Base-by-base conservation (phyloP, 139 green algal species). In the Parachlorella kessleri region DNA sequence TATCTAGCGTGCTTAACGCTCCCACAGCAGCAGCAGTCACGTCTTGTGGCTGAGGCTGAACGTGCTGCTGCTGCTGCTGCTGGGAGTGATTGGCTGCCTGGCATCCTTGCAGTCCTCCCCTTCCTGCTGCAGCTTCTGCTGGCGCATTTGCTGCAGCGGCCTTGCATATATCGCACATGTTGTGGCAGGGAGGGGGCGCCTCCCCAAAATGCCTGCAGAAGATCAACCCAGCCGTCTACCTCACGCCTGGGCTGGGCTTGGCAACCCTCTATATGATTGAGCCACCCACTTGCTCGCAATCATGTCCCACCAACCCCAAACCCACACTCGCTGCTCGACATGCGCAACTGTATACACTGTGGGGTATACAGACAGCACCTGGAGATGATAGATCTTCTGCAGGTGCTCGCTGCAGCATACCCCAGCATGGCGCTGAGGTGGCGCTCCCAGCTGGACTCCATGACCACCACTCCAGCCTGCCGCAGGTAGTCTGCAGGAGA, bases 201-300 rank as follows among this genome's bases (percentile, higher is more conserved):
- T 94, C 91, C 1, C 65, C 86, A 85, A 94, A 94, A 79, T 94
- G 90, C n/a, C 80, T 77, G 76, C 66, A 48, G n/a, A n/a, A n/a
- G n/a, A n/a, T n/a, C n/a, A n/a, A n/a, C n/a, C n/a, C n/a, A n/a
- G n/a, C n/a, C n/a, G n/a, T n/a, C n/a, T n/a, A n/a, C n/a, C n/a
- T n/a, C n/a, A n/a, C n/a, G n/a, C n/a, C n/a, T n/a, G n/a, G n/a
- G n/a, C n/a, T n/a, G n/a, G n/a, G n/a, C n/a, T n/a, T n/a, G n/a
- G n/a, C n/a, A n/a, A n/a, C n/a, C n/a, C n/a, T n/a, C n/a, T n/a
- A n/a, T n/a, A n/a, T n/a, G n/a, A n/a, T n/a, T n/a, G n/a, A n/a
- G n/a, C n/a, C n/a, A n/a, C n/a, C n/a, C n/a, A n/a, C n/a, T n/a
- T n/a, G n/a, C n/a, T n/a, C n/a, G n/a, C n/a, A n/a, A n/a, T n/a